Evolutionary conservation across 257 asterid genomes (phyloP).

Genomic region (Solanum paucissectum): DNA sequence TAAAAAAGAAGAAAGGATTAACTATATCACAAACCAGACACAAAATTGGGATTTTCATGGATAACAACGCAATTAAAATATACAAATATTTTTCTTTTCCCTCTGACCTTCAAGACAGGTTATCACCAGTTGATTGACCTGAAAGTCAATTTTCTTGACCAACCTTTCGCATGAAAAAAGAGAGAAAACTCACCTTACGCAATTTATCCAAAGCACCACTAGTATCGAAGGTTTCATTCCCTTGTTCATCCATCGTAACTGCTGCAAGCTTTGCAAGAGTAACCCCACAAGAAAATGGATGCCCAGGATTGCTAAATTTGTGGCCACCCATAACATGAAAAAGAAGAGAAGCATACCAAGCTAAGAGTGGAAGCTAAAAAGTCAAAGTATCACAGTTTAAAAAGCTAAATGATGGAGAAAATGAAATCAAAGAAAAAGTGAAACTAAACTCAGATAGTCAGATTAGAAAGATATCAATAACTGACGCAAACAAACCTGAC

Average conservation of each 20-base stretch:
- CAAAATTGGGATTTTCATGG: neutral
- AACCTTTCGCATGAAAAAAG: neutral
- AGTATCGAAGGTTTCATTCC: slow-evolving; percentile 95
- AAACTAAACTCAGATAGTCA: neutral
- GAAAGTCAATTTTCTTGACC: neutral
- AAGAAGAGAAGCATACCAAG: slow-evolving; percentile 2
- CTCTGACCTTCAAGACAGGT: neutral
- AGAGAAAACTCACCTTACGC: slow-evolving; percentile 60
- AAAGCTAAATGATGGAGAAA: neutral
- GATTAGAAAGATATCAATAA: neutral
- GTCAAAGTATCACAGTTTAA: neutral
- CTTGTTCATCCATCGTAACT: slow-evolving; percentile 95
- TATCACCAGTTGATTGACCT: neutral
- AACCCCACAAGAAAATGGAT: slow-evolving; percentile 89
- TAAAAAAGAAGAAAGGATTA: neutral
- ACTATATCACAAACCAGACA: neutral
- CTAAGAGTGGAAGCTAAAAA: neutral
- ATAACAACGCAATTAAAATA: neutral
- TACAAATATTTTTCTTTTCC: neutral
- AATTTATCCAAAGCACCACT: slow-evolving; percentile 98
- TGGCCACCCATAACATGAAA: neutral
- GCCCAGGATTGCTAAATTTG: slow-evolving; percentile 73
- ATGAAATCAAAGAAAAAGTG: neutral
- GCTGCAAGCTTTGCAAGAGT: slow-evolving; percentile 98
- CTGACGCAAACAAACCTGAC: slow-evolving; percentile 48